Conservation (phyloP, 1,284 basidiomycete genomes). For the Trichosporon sp. region DNA sequence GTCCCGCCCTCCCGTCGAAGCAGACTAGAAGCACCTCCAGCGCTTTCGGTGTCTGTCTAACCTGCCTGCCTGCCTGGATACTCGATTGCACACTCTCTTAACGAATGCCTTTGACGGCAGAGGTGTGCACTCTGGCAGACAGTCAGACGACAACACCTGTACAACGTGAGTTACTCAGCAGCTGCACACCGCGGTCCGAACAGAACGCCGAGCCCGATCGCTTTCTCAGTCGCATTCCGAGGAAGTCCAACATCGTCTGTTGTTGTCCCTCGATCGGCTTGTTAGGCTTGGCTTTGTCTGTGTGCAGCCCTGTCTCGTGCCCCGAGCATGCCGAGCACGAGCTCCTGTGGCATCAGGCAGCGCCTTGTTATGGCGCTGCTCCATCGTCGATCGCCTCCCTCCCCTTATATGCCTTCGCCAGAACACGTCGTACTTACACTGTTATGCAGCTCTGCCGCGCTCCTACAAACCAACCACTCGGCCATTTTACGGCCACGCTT, state of each 20-base stretch:
- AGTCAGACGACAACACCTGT: conserved; percentile 33
- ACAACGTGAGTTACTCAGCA: conserved; percentile 31
- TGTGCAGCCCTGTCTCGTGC: conserved; percentile 1
- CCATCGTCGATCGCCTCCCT: neutral
- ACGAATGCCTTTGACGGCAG: conserved; percentile 33
- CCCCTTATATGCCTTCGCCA: neutral
- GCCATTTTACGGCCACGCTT: conserved; percentile 36
- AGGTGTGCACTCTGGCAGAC: conserved; percentile 29
- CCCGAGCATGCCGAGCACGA: conserved; percentile 2
- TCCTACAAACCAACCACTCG: conserved; percentile 27
- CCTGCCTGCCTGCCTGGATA: conserved; percentile 13
- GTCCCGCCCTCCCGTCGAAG: neutral
- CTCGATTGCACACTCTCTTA: conserved; percentile 15
- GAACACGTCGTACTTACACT: neutral
- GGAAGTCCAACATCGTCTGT: neutral
- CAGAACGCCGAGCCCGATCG: neutral
- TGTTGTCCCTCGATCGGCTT: neutral
- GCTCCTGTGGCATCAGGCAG: neutral
- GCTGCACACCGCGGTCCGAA: neutral
- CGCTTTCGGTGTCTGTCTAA: conserved; percentile 8
- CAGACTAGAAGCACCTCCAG: conserved; percentile 15
- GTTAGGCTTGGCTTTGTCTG: neutral
- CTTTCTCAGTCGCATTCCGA: neutral
- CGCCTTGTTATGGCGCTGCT: neutral
- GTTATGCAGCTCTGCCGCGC: conserved; percentile 22